Conservation (phyloP, 2,329 filamentous ascomycete species). For the Verticillium nubilum region DNA sequence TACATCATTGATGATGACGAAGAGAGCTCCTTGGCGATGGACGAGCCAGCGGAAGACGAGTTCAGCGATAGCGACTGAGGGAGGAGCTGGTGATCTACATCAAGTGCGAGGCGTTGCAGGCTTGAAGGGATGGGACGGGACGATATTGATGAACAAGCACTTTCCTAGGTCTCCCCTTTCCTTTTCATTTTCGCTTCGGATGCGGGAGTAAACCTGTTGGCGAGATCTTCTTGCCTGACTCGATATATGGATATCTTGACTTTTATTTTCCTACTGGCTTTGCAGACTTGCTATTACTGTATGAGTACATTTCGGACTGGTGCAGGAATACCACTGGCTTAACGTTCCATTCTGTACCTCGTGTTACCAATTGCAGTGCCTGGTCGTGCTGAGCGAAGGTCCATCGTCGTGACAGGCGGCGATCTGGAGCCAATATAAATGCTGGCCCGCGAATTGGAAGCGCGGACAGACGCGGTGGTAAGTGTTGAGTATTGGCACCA, state of each 20-base stretch:
- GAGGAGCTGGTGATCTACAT: not conserved
- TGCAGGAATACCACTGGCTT: not conserved
- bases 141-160: not conserved
- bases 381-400: too few species aligned
- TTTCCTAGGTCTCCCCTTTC: not conserved
- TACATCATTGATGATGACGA: conserved; percentile 21
- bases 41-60: conserved; percentile 30
- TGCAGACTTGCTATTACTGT: not conserved
- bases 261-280: conserved; percentile 5
- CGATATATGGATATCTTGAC: not conserved
- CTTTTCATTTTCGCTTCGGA: not conserved
- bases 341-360: not conserved
- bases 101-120: conserved; percentile 1
- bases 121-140: conserved; percentile 3
- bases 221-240: not conserved
- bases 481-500: too few species aligned
- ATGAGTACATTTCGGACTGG: not conserved
- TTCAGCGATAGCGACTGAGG: conserved; percentile 26
- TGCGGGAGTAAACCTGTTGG: not conserved
- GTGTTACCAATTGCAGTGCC: not conserved
- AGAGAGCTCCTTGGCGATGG: conserved; percentile 5
- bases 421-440: too few species aligned
- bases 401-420: too few species aligned
- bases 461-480: too few species aligned
- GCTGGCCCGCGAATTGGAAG: too few species aligned